Evolutionary conservation across 257 asterid genomes (phyloP), one percentile per base, ranked within the genome.

Genomic region (Ilex asprella): DNA sequence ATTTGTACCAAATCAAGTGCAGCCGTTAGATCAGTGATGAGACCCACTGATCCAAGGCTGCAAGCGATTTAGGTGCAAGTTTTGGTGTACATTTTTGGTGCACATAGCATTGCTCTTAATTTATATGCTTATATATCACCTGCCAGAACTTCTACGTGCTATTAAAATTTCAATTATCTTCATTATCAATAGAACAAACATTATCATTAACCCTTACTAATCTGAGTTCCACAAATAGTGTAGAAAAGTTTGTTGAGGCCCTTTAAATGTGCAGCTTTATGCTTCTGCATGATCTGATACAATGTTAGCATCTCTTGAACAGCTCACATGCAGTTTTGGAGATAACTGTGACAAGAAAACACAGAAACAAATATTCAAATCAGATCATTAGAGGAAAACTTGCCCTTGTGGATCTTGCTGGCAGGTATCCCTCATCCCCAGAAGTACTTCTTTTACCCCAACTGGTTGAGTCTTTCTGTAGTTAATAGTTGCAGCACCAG

Each of bases 351-450:
- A 72, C 72, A 62, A 91, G 92, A 67, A 88, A 86, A 58, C 88
- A 78, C 69, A 80, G 76, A 63, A 71, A 80, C 67, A 75, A 81
- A 73, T 79, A 80, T 76, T 85, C 91, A 65, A 83, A 84, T 74
- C 95, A 84, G 87, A 82, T 91, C 65, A 73, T 86, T 63, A 84
- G 75, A 76, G 98, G 96, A 78, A 91, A 84, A 71, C 90, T 91
- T 63, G 94, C 96, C 58, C 83, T 91, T 55, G 98, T 91, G 64
- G 98, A 91, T 84, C 96, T 91, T 78, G 98, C 98, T 76, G 98
- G 98, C 82, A 91, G 98, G 98, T 91, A 59, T 21, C 44, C 78
- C 29, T 50, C 51, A 29, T 46, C 68, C 53, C 64, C 10, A 41
- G 12, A 41, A 41, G 27, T 21, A 21, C 27, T 21, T 21, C 27